Conservation (phyloP, 371 early-diverging fungal genomes). For the Nematocida parisii region DNA sequence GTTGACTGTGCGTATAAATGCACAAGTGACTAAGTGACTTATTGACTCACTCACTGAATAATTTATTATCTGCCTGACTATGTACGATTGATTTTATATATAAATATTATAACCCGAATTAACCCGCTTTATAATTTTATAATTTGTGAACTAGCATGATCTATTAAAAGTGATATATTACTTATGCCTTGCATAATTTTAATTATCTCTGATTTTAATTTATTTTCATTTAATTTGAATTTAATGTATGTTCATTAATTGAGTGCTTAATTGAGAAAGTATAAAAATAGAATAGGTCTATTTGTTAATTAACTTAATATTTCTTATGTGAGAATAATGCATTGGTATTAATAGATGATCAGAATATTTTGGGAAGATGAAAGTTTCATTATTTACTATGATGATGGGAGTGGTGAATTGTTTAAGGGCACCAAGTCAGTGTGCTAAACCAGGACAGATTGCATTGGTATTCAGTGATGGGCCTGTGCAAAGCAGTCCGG, state of each 20-base stretch:
- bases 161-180: too few species aligned
- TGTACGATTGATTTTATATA: too few species aligned
- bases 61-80: too few species aligned
- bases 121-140: too few species aligned
- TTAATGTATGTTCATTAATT: not conserved
- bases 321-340: slow-evolving; percentile 9
- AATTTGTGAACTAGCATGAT: too few species aligned
- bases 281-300: not conserved
- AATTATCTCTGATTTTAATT: too few species aligned
- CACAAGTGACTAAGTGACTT: too few species aligned
- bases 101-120: too few species aligned
- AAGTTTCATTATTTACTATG: not conserved
- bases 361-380: not conserved
- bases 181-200: too few species aligned
- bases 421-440: slow-evolving; percentile 56
- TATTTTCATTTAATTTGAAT: too few species aligned
- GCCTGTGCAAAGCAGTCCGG: slow-evolving; percentile 58
- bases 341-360: slow-evolving; percentile 4
- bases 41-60: too few species aligned
- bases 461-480: slow-evolving; percentile 68
- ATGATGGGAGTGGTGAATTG: not conserved
- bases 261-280: not conserved
- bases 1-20: too few species aligned
- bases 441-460: slow-evolving; percentile 63
- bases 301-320: not conserved